Evolutionary conservation across 2,329 filamentous ascomycete genomes (phyloP).

Genomic region (Claviceps cyperi): DNA sequence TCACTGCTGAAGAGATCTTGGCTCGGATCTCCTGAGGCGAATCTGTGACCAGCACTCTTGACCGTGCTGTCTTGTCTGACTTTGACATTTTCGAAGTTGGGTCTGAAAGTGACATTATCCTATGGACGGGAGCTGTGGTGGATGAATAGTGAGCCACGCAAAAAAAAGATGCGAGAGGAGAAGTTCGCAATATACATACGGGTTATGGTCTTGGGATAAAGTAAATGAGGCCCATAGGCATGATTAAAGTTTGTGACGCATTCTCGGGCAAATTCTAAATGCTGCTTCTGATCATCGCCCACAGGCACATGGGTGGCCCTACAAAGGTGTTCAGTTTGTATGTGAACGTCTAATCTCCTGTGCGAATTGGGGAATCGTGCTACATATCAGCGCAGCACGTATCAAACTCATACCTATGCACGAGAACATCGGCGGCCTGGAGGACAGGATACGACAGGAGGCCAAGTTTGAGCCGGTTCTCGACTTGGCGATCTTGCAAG

Average conservation of each 20-base stretch:
- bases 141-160: neutral
- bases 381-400: no score
- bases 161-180: neutral
- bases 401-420: slow-evolving; percentile 47
- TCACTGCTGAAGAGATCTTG: slow-evolving; percentile 62
- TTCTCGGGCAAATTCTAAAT: slow-evolving; percentile 83
- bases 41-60: slow-evolving; percentile 75
- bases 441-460: slow-evolving; percentile 93
- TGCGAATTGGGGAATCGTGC: neutral
- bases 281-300: slow-evolving; percentile 87
- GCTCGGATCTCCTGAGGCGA: slow-evolving; percentile 42
- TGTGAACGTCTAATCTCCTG: slow-evolving; percentile 1
- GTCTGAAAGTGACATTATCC: slow-evolving; percentile 77
- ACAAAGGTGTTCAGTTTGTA: neutral
- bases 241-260: slow-evolving; percentile 81
- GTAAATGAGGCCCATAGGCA: slow-evolving; percentile 48
- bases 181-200: slow-evolving; percentile 31
- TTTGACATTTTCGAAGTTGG: slow-evolving; percentile 90
- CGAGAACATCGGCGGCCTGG: slow-evolving; percentile 83
- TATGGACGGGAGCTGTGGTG: slow-evolving; percentile 54
- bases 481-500: slow-evolving; percentile 42
- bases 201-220: slow-evolving; percentile 55
- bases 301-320: slow-evolving; percentile 90
- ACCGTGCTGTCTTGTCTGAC: slow-evolving; percentile 55
- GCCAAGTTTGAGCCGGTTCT: slow-evolving; percentile 59